Conservation (phyloP, 371 early-diverging fungal genomes). For the Mortierella sp. region DNA sequence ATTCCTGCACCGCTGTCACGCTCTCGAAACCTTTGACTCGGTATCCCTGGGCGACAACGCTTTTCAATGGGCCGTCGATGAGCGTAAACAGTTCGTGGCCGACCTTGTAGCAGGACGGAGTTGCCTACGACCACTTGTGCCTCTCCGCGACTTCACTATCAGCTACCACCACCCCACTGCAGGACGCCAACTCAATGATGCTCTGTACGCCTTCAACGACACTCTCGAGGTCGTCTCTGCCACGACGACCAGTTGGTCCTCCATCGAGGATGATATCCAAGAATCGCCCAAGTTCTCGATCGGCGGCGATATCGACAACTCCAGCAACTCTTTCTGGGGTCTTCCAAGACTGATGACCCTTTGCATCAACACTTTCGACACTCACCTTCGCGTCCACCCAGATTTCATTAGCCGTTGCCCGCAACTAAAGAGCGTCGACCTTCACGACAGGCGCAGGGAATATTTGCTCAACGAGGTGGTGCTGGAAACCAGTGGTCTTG, state of each 20-base stretch:
- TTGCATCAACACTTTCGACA: background rate
- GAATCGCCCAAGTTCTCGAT: background rate
- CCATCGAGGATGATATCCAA: background rate
- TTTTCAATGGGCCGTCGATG: background rate
- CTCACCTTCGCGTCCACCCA: background rate
- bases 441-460: background rate
- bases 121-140: background rate
- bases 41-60: background rate
- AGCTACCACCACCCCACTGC: background rate
- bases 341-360: background rate
- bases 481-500: background rate
- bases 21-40: background rate
- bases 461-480: background rate
- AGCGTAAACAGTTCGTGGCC: background rate
- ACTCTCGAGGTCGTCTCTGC: background rate
- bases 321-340: background rate
- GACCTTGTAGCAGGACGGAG: background rate
- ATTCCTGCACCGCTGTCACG: background rate
- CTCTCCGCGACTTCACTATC: background rate
- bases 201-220: background rate
- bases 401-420: background rate
- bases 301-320: background rate
- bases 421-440: background rate
- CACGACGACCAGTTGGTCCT: background rate
- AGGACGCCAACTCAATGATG: background rate